Evolutionary conservation across 495 filamentous ascomycete genomes (phyloP), one percentile per base, ranked within the genome.

Genomic region (Neurospora sp.): DNA sequence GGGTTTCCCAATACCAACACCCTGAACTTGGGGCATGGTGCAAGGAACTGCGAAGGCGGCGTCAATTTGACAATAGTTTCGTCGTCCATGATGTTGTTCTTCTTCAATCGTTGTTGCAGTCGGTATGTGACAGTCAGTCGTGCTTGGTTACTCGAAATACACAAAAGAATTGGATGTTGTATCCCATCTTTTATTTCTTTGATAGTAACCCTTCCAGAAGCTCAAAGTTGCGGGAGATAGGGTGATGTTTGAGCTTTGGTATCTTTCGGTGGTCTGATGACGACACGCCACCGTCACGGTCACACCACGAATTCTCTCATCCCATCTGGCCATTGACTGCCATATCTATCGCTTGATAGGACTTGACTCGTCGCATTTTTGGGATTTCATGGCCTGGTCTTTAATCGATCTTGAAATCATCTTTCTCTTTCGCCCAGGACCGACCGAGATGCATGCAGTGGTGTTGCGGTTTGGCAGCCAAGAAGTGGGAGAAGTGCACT

Each of bases 1-100:
- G 76, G 77, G 46, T 74, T 80, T 27, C 78, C 77, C 1, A 80
- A 70, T 4, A 80, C 77, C 59, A 78, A 40, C n/a, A 80, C 71
- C 2, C 78, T 72, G 37, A 80, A 79, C 27, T 72, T 76, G 20
- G 78, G 76, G 20, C 78, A 78, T n/a, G 76, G 70, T 9, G 71
- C 70, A 27, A 80, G 48, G 39, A 77, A 76, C 22, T 77, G 73
- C 18, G 72, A 69, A 2, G 76, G 72, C 0, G 77, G 72, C 20
- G 75, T 70, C 59, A 78, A 74, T 69, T 53, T 68, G 42, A 68
- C 35, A 4, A 14, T 48, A 4, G 35, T 46, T 71, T 69, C 20
- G 40, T 61, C 14, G 39, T 48, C 44, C 44, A 39, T 46, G n/a
- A 10, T 68, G 35, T 40, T 11, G 31, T 69, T 69, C 42, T 40